Conservation (phyloP, 1,284 basidiomycete species). For the Ustilago trichophora region DNA sequence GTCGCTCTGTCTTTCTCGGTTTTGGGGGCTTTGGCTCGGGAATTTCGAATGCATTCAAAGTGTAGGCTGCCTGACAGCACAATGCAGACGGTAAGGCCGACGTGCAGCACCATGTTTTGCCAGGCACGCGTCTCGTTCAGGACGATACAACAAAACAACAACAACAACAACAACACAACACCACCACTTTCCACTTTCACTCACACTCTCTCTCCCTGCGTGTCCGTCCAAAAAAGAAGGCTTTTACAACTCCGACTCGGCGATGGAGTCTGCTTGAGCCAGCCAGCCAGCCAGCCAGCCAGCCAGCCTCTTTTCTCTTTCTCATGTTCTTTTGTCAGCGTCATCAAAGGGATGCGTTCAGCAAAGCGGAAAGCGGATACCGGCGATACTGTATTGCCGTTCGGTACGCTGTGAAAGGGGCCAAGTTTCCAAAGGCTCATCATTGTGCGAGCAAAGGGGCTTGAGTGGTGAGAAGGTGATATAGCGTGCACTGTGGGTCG, state of each 20-base stretch:
- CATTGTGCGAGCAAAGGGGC: neutral
- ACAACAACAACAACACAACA: constrained; percentile 12
- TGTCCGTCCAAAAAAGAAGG: neutral
- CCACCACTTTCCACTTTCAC: neutral
- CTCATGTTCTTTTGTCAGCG: neutral
- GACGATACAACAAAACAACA: constrained; percentile 9
- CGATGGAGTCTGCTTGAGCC: constrained; percentile 35
- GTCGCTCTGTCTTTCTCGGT: too few species aligned
- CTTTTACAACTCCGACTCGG: constrained; percentile 35
- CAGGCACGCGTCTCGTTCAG: constrained; percentile 4
- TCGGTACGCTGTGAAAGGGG: constrained; percentile 5
- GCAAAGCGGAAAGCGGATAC: neutral
- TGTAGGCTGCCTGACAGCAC: too few species aligned
- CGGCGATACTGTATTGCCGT: constrained; percentile 4
- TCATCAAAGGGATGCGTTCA: too few species aligned
- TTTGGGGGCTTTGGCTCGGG: constrained; percentile 13
- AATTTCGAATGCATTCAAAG: constrained; percentile 27
- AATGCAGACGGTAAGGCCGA: constrained; percentile 23
- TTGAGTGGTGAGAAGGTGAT: neutral
- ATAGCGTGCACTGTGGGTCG: too few species aligned
- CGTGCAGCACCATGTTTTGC: constrained; percentile 13
- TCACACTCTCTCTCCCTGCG: too few species aligned
- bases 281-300: neutral
- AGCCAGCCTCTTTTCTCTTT: neutral
- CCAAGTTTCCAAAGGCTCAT: too few species aligned